These are phyloP conservation scores for Myxozyma mucilagina DNA, from an alignment of 805 yeast genomes.

Conservation along the genomic window DNA sequence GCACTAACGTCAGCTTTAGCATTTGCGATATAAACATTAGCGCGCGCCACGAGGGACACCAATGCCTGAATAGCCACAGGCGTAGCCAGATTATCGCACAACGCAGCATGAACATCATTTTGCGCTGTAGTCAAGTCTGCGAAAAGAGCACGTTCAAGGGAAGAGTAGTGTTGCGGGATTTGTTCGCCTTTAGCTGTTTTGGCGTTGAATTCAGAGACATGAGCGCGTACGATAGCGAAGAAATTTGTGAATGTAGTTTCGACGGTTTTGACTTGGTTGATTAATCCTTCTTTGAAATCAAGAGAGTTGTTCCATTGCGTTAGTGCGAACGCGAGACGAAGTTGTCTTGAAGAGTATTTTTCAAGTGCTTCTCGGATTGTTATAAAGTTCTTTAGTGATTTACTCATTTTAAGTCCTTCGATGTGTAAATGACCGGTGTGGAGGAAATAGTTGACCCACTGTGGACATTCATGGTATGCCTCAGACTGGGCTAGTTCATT, in stretches of 20 bases:
- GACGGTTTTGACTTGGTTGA: conserved; percentile 71
- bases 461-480: conserved; percentile 82
- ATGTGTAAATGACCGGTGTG: conserved; percentile 98
- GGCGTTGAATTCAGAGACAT: conserved; percentile 64
- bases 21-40: conserved; percentile 71
- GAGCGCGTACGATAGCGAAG: conserved; percentile 83
- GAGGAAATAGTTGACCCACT: conserved; percentile 96
- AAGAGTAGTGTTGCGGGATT: conserved; percentile 62
- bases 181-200: conserved; percentile 49
- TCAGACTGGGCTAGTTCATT: conserved; percentile 97
- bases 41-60: conserved; percentile 64
- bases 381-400: conserved; percentile 90
- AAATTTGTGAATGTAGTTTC: conserved; percentile 79
- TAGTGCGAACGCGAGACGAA: conserved; percentile 86
- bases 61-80: conserved; percentile 69
- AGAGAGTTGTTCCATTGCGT: conserved; percentile 91
- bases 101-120: conserved; percentile 65
- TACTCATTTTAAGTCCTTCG: conserved; percentile 98
- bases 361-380: conserved; percentile 87
- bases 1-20: conserved; percentile 54
- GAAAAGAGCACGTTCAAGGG: conserved; percentile 15
- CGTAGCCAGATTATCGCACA: conserved; percentile 85
- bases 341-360: conserved; percentile 71
- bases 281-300: conserved; percentile 82
- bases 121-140: conserved; percentile 51